These are phyloP conservation scores for Botrytis squamosa DNA, from an alignment of 2,329 filamentous ascomycete species.

Conservation along the genomic window DNA sequence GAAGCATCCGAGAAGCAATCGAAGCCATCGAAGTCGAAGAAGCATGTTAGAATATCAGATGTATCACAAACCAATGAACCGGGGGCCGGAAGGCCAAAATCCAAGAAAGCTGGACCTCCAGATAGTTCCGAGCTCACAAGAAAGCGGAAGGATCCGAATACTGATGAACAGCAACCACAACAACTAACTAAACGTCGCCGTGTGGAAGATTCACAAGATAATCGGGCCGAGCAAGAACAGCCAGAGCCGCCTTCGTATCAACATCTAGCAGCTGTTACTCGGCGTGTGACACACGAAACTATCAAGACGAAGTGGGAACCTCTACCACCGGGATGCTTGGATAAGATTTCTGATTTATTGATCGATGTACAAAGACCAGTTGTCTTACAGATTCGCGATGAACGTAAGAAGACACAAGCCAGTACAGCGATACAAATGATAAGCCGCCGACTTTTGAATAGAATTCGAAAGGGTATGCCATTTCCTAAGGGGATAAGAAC, in stretches of 20 bases:
- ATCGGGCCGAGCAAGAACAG: slow-evolving; percentile 17
- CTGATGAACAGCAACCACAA: slow-evolving; percentile 1
- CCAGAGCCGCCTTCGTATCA: slow-evolving; percentile 42
- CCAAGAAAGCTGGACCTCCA: not conserved
- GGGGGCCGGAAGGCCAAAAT: not conserved
- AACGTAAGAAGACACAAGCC: slow-evolving; percentile 46
- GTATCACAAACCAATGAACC: not conserved
- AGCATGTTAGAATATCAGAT: slow-evolving; percentile 17
- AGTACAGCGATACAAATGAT: slow-evolving; percentile 54
- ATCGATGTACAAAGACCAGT: slow-evolving; percentile 60
- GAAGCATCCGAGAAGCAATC: slow-evolving; percentile 7
- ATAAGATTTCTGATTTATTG: slow-evolving; percentile 56
- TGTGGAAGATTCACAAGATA: slow-evolving; percentile 9
- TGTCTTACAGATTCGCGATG: slow-evolving; percentile 53
- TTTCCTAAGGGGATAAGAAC: slow-evolving; percentile 58
- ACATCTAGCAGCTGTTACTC: slow-evolving; percentile 51
- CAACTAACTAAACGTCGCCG: slow-evolving; percentile 24
- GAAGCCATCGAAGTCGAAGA: slow-evolving; percentile 6
- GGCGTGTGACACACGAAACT: slow-evolving; percentile 57
- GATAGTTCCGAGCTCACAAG: not conserved
- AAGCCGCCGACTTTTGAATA: slow-evolving; percentile 54
- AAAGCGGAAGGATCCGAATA: slow-evolving; percentile 15
- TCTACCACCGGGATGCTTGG: slow-evolving; percentile 54
- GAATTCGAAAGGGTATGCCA: slow-evolving; percentile 60
- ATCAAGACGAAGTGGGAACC: slow-evolving; percentile 69